Base-by-base conservation (phyloP, 2,329 filamentous ascomycete genomes). In the Calonectria henricotiae region DNA sequence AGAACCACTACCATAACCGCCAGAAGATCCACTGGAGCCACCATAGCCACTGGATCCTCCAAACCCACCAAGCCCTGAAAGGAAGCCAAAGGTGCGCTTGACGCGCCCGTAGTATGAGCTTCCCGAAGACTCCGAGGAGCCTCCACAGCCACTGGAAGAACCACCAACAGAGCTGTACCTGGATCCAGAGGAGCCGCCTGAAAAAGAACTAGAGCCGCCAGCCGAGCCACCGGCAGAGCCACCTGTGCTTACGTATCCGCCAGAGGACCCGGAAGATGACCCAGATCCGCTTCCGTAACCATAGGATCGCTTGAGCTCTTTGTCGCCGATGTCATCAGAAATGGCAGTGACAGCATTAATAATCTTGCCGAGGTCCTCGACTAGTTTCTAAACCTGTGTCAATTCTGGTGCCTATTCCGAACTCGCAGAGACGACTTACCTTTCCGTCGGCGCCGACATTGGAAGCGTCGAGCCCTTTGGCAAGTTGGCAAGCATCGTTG, bases 271-370 rank as follows among this genome's bases (percentile, higher is more conserved):
- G 13, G 51, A 51, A 7, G 46, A 55, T 12, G 49, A 55, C 8
- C 49, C 49, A 39, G 51, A 55, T 39, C 51, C 51, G 20, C 51
- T 55, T 58, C 51, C 51, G 20, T 58, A 58, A 20, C 51, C 51
- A 11, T 58, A 58, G 20, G 51, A 58, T 12, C 51, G 51, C 35
- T 58, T 58, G 13, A 58, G 51, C 7, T 58, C 51, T 15, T 58
- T 58, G 51, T 25, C 23, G 3, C 7, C 51, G 7, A 58, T 37
- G 11, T 58, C 51, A 39, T 58, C 51, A 13, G 32, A 41, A 23
- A 58, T 58, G 0, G 51, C 39, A 3, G 51, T 58, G 20, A 58
- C 51, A 5, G 37, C 35, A 8, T 58, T 23, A 15, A 58, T 58
- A 9, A 58, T 58, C 17, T 58, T 58, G 32, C 51, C 20, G 1